Base-by-base conservation (phyloP, 2,329 filamentous ascomycete species). In the Acrodontium crateriforme region DNA sequence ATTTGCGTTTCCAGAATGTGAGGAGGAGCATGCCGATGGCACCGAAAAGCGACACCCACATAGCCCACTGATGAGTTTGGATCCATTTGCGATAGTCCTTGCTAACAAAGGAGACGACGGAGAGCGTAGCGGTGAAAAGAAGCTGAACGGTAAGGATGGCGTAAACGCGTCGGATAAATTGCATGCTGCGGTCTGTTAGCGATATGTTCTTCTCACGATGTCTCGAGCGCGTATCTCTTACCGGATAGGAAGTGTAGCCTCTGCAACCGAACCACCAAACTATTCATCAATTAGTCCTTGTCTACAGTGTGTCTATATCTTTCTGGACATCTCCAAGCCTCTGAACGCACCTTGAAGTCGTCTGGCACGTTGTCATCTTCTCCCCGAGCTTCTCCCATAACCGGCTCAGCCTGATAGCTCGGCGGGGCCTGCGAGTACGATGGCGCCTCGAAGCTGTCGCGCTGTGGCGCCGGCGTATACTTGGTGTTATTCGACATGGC, bases 101-200 rank as follows among this genome's bases (percentile, higher is more conserved):
- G 59, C 72, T 91, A 59, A 82, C 80, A 68, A 95, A 95, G 42
- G 79, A 89, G 44, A 94, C 59, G 36, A 76, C 71, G 60, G 79
- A 84, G 42, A 95, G 67, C 37, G 70, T 67, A 19, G 77, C 78
- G 6, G 89, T 98, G 32, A 78, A 73, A 49, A 95, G 64, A 29
- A 98, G 74, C 56, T 98, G 89, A 28, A 83, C 74, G n/a, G 89
- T 92, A 60, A 98, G 68, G 57, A 98, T 98, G 34, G 84, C 78
- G 62, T 98, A 98, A 52, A 98, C 89, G 66, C 95, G 95, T 58
- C 49, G 46, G 32, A 52, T 49, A 39, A 52, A 98, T 58, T 89
- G 81, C 74, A 94, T 92, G 37, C 48, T 41, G 31, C 36, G 36
- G 18, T 8, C 18, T 20, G 18, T n/a, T 20, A n/a, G 18, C n/a